Evolutionary conservation across 2,329 filamentous ascomycete species (phyloP), one percentile per base, ranked within the genome.

Genomic region (Penicillium sp.): DNA sequence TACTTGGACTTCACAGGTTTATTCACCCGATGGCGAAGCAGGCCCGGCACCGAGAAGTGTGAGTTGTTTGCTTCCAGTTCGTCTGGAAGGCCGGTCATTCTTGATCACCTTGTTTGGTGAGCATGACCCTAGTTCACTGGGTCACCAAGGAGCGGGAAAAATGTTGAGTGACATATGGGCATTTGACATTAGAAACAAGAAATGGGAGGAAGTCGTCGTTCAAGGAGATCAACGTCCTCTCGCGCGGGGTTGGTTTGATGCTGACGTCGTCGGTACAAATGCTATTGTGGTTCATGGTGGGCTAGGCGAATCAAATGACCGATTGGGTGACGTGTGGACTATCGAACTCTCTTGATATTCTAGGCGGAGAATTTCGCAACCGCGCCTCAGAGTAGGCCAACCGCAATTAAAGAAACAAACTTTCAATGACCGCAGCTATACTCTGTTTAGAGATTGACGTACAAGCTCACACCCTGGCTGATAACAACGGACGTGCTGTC

Each of bases 71-170:
- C 53, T 82, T 1, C 64, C 78, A 2, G 45, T 81, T 2, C 53
- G 51, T 10, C 50, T 79, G 0, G 49, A 5, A 0, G 69, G 67
- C 0, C 72, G 69, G 33, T 39, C 65, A 4, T 71, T 63, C 39
- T 62, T 82, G 11, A 61, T 82, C 2, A 82, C 79, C 0, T 36
- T 81, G 46, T 82, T 83, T 57, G 79, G 80, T 4, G 80, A 83
- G 60, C 71, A 69, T 2, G 79, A 82, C 62, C 80, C 80, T 0
- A 81, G 76, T 50, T 71, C 70, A 1, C 61, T 81, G 8, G 80
- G 80, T 0, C 80, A 83, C 61, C 74, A 75, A 42, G 80, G 79
- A 0, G 80, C 80, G 0, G 80, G 80, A 0, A 82, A 81, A 65
- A 82, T 83, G 79, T 54, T 81, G 40, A 60, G 62, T 2, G 79